Evolutionary conservation across 1,284 basidiomycete species (phyloP), one percentile per base, ranked within the genome.

Genomic region (Pseudozyma thailandica): DNA sequence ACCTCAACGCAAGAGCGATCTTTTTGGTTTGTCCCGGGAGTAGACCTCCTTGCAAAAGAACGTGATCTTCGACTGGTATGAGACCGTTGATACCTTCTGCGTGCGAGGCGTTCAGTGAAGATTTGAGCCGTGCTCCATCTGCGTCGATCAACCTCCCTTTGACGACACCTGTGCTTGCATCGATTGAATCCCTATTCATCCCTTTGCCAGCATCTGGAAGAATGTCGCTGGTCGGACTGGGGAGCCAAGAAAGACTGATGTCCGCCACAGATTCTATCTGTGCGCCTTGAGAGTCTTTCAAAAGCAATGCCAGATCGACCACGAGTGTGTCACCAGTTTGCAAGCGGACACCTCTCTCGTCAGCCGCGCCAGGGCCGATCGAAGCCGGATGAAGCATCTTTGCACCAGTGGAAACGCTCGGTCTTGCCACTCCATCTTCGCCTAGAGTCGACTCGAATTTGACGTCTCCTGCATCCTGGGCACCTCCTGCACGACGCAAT

Each of bases 301-400:
- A 31, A 25, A 66, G 49, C 2, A 66, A 13, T n/a, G 52, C 31
- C 27, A 66, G 51, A 27, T 66, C 39, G 8, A 66, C 23, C 1
- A 66, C n/a, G 25, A 60, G 25, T 2, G 45, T 56, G 18, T 59
- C 52, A 38, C 57, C 63, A 0, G 52, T 52, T 30, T 55, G 56
- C 20, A 55, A 42, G 13, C 45, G 31, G 5, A 47, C 28, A 15
- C 50, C 50, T 10, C 20, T 44, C 13, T 28, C 37, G 7, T 31
- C 38, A 25, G 26, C 26, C 16, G 48, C 28, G n/a, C 26, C 25
- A 16, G 41, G 33, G 4, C 10, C 9, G 25, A 57, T 41, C 7
- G 50, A 53, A 13, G 50, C 26, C 5, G 61, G 50, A 46, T 37
- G 47, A 6, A 57, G 25, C 18, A 43, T 33, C 21, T 65, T 65